Evolutionary conservation across 2,329 filamentous ascomycete genomes (phyloP), one percentile per base, ranked within the genome.

Genomic region (Nemania sp.): DNA sequence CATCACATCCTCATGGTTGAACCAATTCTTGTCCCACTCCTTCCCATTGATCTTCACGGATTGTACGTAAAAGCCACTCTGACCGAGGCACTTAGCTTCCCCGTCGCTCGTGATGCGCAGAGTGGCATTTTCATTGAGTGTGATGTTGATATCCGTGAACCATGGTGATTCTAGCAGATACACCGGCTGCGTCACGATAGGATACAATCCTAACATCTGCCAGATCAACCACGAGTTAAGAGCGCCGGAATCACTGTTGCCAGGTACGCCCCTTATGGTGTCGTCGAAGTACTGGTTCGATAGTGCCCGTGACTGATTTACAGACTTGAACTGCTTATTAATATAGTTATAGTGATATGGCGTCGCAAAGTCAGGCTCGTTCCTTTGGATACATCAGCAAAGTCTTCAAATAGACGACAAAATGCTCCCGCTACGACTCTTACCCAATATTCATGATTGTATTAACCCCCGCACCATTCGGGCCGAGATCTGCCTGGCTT

Each of bases 321-420:
- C 82, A 1, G 79, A 81, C 52, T 81, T 78, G 65, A 80, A 79
- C 54, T 85, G 83, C 37, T 78, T 76, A 46, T 77, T 74, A 42
- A 83, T 75, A 66, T 81, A 87, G 64, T 86, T 82, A 71, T 85
- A 87, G 1, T 86, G 75, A 66, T 83, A 87, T 0, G 83, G 82
- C 10, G 79, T 78, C 29, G 78, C 80, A 69, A 86, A 85, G 65
- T 77, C 75, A 20, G 83, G 83, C 65, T 87, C 83, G 61, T 87
- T 86, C 32, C 86, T 87, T 0, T 80, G 76, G 60, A 59, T 48
- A 71, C 15, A 61, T 69, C 73, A 5, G 70, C 66, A 34, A 18
- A 5, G n/a, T 11, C 17, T n/a, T 25, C 32, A 37, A 29, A 18
- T 5, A 20, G 10, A 25, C 20, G 10, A 35, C 2, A 3, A 10